phyloP scores from a whole-genome alignment of 73 alveolate species.

The Paramecium caudatum region DNA sequence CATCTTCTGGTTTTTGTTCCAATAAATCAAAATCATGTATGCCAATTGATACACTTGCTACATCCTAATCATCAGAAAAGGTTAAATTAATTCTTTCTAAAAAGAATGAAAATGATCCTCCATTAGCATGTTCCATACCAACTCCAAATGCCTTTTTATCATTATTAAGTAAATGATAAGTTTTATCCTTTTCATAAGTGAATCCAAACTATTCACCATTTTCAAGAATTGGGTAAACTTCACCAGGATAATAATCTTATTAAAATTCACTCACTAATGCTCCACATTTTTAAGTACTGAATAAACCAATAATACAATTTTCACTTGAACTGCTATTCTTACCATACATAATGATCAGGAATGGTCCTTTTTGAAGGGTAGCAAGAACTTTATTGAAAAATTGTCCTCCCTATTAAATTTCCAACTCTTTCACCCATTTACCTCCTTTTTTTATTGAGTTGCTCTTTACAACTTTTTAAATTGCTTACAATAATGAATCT shows the following conservation, averaged over 20 bases:
- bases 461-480: conserved; percentile 19
- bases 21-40: conserved; percentile 55
- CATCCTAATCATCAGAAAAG: conserved; percentile 41
- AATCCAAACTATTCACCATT: conserved; percentile 65
- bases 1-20: conserved; percentile 61
- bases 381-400: neutral
- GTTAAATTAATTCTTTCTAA: conserved; percentile 62
- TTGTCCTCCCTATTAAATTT: neutral
- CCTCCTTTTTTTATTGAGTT: conserved; percentile 61
- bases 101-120: conserved; percentile 53
- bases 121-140: conserved; percentile 51
- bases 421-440: conserved; percentile 42
- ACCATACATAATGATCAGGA: conserved; percentile 5
- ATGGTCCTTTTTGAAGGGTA: conserved; percentile 36
- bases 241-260: conserved; percentile 62
- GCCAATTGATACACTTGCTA: conserved; percentile 28
- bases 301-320: conserved; percentile 61
- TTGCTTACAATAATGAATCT: conserved; percentile 37
- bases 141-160: conserved; percentile 63
- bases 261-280: conserved; percentile 23
- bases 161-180: conserved; percentile 45
- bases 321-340: conserved; percentile 14
- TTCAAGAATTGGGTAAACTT: conserved; percentile 59
- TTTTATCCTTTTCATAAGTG: conserved; percentile 39
- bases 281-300: conserved; percentile 48